Evolutionary conservation across 2,329 filamentous ascomycete genomes (phyloP), one percentile per base, ranked within the genome.

Genomic region (Dactylella cylindrospora): DNA sequence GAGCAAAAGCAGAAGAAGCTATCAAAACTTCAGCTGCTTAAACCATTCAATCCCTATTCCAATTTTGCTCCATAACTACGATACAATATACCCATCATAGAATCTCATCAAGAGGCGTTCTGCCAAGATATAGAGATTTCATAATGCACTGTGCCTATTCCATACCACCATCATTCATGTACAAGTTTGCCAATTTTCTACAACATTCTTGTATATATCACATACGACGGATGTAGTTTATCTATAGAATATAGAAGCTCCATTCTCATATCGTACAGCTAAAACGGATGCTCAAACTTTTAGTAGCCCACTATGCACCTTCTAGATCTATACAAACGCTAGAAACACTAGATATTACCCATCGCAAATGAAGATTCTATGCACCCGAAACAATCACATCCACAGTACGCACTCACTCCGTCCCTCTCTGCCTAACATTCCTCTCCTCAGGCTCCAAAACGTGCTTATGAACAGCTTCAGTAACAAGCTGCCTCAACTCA

Each of bases 401-500:
- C n/a, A n/a, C n/a, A n/a, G n/a, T n/a, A n/a, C n/a, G 9, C 15
- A 22, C 22, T 41, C 12, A 44, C 13, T 31, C 47, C 17, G 77
- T 78, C 61, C 81, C 78, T 66, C 82, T 81, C 60, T 79, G 73
- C 65, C 84, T 81, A 36, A 86, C 81, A 62, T 80, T 85, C 65
- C 84, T 80, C 55, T 83, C 81, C 15, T 81, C 79, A 2, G 83
- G 72, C 19, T 78, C 80, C 49, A 67, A 31, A 29, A 69, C 59
- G 44, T 88, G 79, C 1, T 83, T 87, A 19, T 79, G 74, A 13
- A 98, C 76, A 2, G 88, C 90, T 69, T 96, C 89, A 66, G 85
- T 81, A 4, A 98, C 83, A 61, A 98, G 75, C 66, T 82, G 79
- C 61, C 90, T 80, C 69, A 98, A 74, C 70, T 90, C 83, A 17